These are phyloP conservation scores for Suillus paluster DNA, from an alignment of 768 basidiomycete genomes.

Conservation along the genomic window DNA sequence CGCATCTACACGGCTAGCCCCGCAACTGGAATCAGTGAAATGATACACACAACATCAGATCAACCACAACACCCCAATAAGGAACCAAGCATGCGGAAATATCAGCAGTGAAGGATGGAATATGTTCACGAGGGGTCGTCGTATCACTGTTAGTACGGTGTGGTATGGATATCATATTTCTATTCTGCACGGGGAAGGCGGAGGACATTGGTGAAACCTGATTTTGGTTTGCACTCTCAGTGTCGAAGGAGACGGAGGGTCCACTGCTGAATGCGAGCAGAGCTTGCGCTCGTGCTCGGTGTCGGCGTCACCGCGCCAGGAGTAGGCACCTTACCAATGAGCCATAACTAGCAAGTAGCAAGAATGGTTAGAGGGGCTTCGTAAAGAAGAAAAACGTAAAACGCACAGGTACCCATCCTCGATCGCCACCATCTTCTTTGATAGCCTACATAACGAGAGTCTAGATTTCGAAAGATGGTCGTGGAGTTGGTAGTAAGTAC, in stretches of 20 bases:
- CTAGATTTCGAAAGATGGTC: no score
- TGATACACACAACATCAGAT: conserved; percentile 7
- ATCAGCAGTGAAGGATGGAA: conserved; percentile 18
- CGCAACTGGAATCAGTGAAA: no score
- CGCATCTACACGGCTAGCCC: no score
- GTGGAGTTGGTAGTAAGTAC: no score
- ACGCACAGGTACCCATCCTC: conserved; percentile 94
- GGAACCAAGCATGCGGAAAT: conserved; percentile 25
- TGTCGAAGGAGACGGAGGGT: conserved; percentile 31
- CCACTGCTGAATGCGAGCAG: conserved; percentile 38
- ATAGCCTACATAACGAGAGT: conserved; percentile 68
- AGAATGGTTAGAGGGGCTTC: neutral
- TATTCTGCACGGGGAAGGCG: conserved; percentile 61
- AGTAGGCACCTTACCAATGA: conserved; percentile 82
- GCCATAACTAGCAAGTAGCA: conserved; percentile 71
- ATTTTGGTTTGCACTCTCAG: conserved; percentile 49
- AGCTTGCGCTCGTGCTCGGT: conserved; percentile 52
- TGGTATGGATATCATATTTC: conserved; percentile 19
- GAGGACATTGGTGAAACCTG: conserved; percentile 81
- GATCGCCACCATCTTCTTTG: conserved; percentile 89
- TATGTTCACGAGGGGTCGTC: conserved; percentile 21
- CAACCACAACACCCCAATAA: conserved; percentile 21
- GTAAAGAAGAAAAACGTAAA: conserved; percentile 8
- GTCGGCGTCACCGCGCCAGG: conserved; percentile 47
- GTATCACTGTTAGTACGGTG: neutral